phyloP scores from a whole-genome alignment of 495 filamentous ascomycete genomes.

The Bryoglossum gracile region DNA sequence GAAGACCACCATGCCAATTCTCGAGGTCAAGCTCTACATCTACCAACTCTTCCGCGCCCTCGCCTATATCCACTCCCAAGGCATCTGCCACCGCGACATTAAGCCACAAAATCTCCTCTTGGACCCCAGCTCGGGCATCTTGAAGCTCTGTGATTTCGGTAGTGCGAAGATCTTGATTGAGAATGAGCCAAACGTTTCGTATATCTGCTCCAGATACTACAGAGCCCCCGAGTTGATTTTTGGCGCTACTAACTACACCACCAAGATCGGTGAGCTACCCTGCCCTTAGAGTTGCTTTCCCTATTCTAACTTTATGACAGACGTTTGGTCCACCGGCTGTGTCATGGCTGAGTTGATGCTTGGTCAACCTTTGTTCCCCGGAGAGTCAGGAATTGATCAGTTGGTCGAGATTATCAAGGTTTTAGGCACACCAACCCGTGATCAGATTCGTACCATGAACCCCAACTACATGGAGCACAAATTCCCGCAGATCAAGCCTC shows the following conservation, averaged over 20 bases:
- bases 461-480: constrained; percentile 99
- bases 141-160: constrained; percentile 98
- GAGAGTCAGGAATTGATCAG: constrained; percentile 97
- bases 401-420: constrained; percentile 99
- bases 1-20: constrained; percentile 98
- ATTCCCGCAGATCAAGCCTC: constrained; percentile 99
- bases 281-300: background rate
- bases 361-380: constrained; percentile 96
- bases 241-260: constrained; percentile 98
- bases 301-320: constrained; percentile 39
- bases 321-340: constrained; percentile 98
- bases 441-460: constrained; percentile 99
- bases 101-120: constrained; percentile 97
- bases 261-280: constrained; percentile 81
- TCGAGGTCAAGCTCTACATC: constrained; percentile 98
- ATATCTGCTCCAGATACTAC: constrained; percentile 99
- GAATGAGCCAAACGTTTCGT: constrained; percentile 98
- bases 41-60: constrained; percentile 98
- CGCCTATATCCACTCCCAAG: constrained; percentile 98
- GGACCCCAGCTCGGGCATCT: constrained; percentile 79
- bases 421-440: constrained; percentile 91
- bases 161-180: constrained; percentile 98
- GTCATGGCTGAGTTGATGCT: constrained; percentile 99
- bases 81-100: constrained; percentile 98
- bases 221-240: constrained; percentile 97